Percentiles rank a stretch among this genome's conserved stretches.
Conservation (phyloP, 1,284 basidiomycete genomes). For the Ustilago shanxiensis region DNA sequence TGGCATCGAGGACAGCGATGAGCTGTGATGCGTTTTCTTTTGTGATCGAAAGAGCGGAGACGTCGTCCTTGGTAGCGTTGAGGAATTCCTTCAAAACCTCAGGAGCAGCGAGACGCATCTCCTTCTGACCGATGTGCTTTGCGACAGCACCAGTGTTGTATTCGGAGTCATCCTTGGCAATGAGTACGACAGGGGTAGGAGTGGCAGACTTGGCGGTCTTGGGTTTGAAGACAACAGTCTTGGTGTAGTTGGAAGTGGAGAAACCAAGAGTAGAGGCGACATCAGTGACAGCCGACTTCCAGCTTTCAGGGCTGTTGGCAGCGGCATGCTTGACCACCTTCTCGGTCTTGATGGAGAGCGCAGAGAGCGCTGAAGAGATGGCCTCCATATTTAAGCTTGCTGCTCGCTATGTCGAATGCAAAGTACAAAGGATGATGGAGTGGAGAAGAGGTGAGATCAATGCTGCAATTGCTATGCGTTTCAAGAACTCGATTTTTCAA, state of each 20-base stretch:
- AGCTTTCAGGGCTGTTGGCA: conserved; percentile 55
- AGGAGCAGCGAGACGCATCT: conserved; percentile 86
- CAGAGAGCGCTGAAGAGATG: conserved; percentile 52
- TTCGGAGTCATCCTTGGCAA: conserved; percentile 86
- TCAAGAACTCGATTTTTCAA: too few relatives aligned
- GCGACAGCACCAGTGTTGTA: conserved; percentile 78
- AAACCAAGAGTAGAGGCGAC: conserved; percentile 44
- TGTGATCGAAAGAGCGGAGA: conserved; percentile 64
- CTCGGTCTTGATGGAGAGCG: conserved; percentile 55
- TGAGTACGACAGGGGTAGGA: conserved; percentile 85
- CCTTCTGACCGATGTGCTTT: conserved; percentile 87
- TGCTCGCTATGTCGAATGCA: neutral
- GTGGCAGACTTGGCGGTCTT: conserved; percentile 89
- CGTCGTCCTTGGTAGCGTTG: conserved; percentile 84
- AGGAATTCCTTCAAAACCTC: conserved; percentile 90
- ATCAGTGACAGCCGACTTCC: conserved; percentile 52
- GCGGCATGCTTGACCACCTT: conserved; percentile 60
- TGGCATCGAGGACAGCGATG: conserved; percentile 58
- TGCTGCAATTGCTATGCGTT: neutral
- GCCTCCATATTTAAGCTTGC: conserved; percentile 37
- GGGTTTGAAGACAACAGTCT: conserved; percentile 89
- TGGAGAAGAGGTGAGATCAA: neutral
- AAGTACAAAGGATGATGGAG: conserved; percentile 1
- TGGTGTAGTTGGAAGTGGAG: conserved; percentile 68
- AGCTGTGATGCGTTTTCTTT: conserved; percentile 57